Conservation (phyloP, 768 basidiomycete species). For the Lepiota brunneoincarnata region DNA sequence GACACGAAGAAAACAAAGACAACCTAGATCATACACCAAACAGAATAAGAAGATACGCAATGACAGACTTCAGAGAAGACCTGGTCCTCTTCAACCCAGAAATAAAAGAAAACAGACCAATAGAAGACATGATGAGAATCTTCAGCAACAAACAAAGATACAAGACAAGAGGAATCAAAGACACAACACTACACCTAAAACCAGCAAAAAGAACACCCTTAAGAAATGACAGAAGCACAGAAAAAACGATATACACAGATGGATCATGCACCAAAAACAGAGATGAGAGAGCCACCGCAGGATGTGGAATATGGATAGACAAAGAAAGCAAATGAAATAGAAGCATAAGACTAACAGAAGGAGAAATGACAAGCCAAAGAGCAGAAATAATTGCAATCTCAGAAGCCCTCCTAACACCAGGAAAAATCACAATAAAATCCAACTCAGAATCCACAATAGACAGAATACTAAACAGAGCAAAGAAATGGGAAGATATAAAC, state of each 20-base stretch:
- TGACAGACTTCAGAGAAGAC: not conserved
- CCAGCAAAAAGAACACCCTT: conserved; percentile 11
- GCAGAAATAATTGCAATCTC: conserved; percentile 16
- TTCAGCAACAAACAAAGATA: not conserved
- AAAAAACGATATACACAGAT: conserved; percentile 6
- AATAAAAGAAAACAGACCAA: not conserved
- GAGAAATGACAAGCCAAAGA: conserved; percentile 19
- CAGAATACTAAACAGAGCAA: conserved; percentile 6
- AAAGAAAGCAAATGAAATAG: conserved; percentile 11
- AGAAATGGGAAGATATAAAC: conserved; percentile 12
- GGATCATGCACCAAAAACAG: conserved; percentile 10
- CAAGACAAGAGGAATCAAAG: not conserved
- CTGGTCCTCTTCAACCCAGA: not conserved
- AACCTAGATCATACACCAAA: not conserved
- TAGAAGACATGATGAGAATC: not conserved
- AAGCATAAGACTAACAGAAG: conserved; percentile 8
- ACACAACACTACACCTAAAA: conserved; percentile 13
- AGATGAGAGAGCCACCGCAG: conserved; percentile 9
- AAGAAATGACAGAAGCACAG: conserved; percentile 21
- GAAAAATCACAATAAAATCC: conserved; percentile 1
- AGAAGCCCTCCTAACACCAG: not conserved
- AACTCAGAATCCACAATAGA: conserved; percentile 19
- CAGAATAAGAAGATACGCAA: not conserved
- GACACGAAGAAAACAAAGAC: not conserved
- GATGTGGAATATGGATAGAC: conserved; percentile 18